Conservation (phyloP, 1,284 basidiomycete genomes). For the Sutorius eximius region DNA sequence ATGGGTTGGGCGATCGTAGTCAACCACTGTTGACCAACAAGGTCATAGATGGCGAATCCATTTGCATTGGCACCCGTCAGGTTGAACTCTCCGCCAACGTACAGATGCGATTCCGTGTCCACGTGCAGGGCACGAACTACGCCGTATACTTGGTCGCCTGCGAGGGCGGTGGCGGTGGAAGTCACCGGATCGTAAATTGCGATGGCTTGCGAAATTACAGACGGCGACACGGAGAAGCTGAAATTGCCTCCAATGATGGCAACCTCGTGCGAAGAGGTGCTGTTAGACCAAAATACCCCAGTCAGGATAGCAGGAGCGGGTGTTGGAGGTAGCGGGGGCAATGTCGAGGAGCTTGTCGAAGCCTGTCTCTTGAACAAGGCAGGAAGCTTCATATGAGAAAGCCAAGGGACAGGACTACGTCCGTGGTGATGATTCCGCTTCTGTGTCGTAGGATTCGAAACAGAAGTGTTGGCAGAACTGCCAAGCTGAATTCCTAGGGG, state of each 20-base stretch:
- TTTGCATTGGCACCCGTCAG: constrained; percentile 53
- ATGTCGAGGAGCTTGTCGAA: constrained; percentile 41
- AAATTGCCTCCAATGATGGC: constrained; percentile 92
- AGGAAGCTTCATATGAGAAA: constrained; percentile 48
- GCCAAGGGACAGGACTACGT: constrained; percentile 47
- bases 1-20: constrained; percentile 57
- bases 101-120: constrained; percentile 58
- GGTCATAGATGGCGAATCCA: constrained; percentile 78
- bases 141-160: constrained; percentile 63
- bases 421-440: constrained; percentile 41
- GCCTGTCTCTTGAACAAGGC: constrained; percentile 55
- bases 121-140: constrained; percentile 75
- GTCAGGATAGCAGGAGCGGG: constrained; percentile 81
- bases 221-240: constrained; percentile 53
- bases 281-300: constrained; percentile 90
- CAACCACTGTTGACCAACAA: constrained; percentile 61
- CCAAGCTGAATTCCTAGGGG: constrained; percentile 59
- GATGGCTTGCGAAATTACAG: constrained; percentile 54
- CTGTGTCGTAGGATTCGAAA: constrained; percentile 29
- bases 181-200: constrained; percentile 71
- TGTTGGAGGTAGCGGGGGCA: constrained; percentile 57
- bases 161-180: constrained; percentile 54
- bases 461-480: constrained; percentile 30
- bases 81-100: constrained; percentile 80
- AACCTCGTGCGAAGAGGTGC: constrained; percentile 61